Evolutionary conservation across 2,329 filamentous ascomycete species (phyloP), one percentile per base, ranked within the genome.

Genomic region (Chaetomiaceae sp.): DNA sequence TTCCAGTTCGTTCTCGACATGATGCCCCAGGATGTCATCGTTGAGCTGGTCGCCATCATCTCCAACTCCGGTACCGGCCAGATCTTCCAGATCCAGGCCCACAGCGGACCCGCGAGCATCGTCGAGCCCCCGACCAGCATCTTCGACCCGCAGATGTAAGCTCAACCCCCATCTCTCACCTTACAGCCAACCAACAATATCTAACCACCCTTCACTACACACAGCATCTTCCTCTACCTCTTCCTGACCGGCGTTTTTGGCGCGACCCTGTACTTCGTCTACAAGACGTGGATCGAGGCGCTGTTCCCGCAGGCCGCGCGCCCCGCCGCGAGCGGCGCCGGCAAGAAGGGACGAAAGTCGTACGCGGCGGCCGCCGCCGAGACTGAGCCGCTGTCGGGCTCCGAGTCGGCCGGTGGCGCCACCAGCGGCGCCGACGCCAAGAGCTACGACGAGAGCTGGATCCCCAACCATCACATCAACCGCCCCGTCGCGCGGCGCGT

Each of bases 261-360:
- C 55, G 89, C 86, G 52, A 88, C 84, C 44, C 79, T 85, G 65
- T 96, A 91, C 81, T 95, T 95, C 69, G 88, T 96, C 72, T 98
- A 98, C 80, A 93, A 85, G 74, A 95, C 91, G 62, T 97, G 91
- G 89, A 86, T 98, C 69, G 87, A 89, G 61, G 84, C 89, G 12
- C 86, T 98, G 64, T 95, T 97, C 76, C 91, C 93, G 39, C 88
- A 95, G 75, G 83, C 84, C 57, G 83, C 84, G 57, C 80, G 82
- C 53, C 72, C 77, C 48, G n/a, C n/a, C n/a, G n/a, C n/a, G n/a
- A 45, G 39, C 38, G 14, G 18, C 19, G 6, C 7, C 27, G 68
- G 76, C 56, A 78, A 75, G 62, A 81, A 81, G 63, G 67, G 20
- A 15, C 87, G 86, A 75, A 85, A 86, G 71, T n/a, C n/a, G n/a